Conservation (phyloP, 257 asterid species). For the Catharanthus roseus region DNA sequence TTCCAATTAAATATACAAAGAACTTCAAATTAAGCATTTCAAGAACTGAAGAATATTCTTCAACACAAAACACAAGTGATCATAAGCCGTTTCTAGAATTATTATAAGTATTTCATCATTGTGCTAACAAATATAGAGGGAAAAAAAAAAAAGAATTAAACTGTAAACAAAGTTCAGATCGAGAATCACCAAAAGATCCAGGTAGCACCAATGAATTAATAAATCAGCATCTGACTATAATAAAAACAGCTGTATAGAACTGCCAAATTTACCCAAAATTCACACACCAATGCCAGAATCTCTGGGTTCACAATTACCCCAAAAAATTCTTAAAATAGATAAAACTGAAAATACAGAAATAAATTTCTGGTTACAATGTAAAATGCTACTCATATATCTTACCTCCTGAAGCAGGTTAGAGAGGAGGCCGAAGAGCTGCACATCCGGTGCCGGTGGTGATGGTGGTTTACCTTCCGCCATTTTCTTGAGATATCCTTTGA, state of each 20-base stretch:
- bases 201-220: not conserved
- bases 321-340: too few species aligned
- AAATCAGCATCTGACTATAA: not conserved
- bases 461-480: constrained; percentile 48
- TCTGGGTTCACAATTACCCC: too few species aligned
- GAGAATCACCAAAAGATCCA: not conserved
- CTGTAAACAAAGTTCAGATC: not conserved
- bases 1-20: not conserved
- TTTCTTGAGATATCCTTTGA: not conserved
- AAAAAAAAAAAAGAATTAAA: not conserved
- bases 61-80: not conserved
- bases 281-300: not conserved
- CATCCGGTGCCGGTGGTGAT: constrained; percentile 49
- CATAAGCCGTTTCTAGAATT: not conserved
- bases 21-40: not conserved
- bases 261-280: not conserved
- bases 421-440: constrained; percentile 73
- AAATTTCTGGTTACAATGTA: not conserved
- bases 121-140: not conserved
- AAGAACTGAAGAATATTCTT: not conserved
- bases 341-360: not conserved
- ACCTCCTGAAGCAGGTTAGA: constrained; percentile 82
- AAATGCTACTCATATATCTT: constrained; percentile 31
- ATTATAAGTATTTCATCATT: not conserved
- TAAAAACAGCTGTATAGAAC: not conserved